These are phyloP conservation scores for Diplodia corticola DNA, from an alignment of 2,329 filamentous ascomycete species.

Conservation along the genomic window DNA sequence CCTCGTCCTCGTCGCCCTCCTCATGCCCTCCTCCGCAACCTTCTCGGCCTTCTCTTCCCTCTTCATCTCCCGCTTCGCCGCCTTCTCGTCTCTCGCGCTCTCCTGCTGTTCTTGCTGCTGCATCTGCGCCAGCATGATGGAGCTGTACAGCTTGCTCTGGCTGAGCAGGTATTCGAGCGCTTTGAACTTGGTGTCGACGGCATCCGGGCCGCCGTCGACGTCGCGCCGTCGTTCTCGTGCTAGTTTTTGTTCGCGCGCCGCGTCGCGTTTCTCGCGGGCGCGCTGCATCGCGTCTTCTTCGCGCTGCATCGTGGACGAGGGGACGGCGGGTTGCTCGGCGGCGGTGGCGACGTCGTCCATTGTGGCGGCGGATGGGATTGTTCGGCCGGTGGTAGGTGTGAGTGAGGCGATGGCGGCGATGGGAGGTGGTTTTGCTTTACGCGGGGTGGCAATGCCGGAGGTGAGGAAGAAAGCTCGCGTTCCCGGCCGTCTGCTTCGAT, in stretches of 20 bases:
- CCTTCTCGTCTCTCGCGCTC: slow-evolving; percentile 47
- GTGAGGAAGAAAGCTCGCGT: not conserved
- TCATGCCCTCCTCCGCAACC: slow-evolving; percentile 48
- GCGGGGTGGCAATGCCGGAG: slow-evolving; percentile 1
- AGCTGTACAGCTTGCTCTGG: slow-evolving; percentile 55
- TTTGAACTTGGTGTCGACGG: slow-evolving; percentile 53
- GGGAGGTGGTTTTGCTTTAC: not conserved
- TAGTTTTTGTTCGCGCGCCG: slow-evolving; percentile 46
- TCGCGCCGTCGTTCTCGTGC: slow-evolving; percentile 49
- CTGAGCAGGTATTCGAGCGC: slow-evolving; percentile 54
- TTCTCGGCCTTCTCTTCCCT: slow-evolving; percentile 49
- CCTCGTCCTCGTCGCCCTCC: slow-evolving; percentile 45
- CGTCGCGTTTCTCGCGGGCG: slow-evolving; percentile 46
- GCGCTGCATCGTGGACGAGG: slow-evolving; percentile 35
- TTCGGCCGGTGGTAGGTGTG: too few species aligned
- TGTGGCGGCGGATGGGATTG: slow-evolving; percentile 13
- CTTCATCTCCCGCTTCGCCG: slow-evolving; percentile 43
- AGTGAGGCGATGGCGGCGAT: not conserved
- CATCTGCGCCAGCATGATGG: slow-evolving; percentile 56
- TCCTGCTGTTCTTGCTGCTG: slow-evolving; percentile 53
- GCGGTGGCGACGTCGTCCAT: not conserved
- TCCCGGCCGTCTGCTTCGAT: not conserved
- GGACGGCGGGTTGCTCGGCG: too few species aligned
- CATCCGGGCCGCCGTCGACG: slow-evolving; percentile 46
- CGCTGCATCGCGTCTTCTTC: slow-evolving; percentile 50